These are phyloP conservation scores for Solanum chaucha DNA, from an alignment of 257 asterid species.

Conservation along the genomic window DNA sequence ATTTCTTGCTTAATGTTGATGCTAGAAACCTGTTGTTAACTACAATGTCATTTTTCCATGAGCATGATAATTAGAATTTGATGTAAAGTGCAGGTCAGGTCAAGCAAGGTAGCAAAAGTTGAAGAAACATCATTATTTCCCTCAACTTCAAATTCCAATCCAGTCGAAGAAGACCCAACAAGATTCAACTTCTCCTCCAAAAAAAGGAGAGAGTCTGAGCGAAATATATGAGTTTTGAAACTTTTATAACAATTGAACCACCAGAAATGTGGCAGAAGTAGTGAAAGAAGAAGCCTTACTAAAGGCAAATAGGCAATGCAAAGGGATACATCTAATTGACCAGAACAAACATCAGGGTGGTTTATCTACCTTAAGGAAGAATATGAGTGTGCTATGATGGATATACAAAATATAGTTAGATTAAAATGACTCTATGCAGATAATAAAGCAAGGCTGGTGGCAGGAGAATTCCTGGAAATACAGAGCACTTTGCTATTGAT, in stretches of 20 bases:
- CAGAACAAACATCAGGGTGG: neutral
- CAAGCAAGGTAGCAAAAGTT: neutral
- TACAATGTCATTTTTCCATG: neutral
- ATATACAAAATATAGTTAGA: neutral
- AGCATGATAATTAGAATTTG: neutral
- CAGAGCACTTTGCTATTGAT: neutral
- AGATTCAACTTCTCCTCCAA: neutral
- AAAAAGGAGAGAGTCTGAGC: neutral
- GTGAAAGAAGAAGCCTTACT: neutral
- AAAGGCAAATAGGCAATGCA: neutral
- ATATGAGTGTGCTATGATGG: neutral
- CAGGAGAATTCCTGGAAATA: neutral
- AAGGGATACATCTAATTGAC: neutral
- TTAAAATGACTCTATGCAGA: neutral
- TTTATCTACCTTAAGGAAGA: neutral
- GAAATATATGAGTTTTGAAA: neutral
- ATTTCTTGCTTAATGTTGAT: neutral
- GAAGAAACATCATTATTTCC: neutral
- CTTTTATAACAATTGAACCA: neutral
- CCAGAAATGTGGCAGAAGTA: neutral
- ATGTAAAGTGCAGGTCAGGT: neutral
- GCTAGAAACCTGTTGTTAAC: neutral
- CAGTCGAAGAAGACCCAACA: neutral
- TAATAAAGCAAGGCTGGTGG: neutral
- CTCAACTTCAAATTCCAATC: neutral